Evolutionary conservation across 2,329 filamentous ascomycete genomes (phyloP).

Genomic region (Rachicladosporium sp.): DNA sequence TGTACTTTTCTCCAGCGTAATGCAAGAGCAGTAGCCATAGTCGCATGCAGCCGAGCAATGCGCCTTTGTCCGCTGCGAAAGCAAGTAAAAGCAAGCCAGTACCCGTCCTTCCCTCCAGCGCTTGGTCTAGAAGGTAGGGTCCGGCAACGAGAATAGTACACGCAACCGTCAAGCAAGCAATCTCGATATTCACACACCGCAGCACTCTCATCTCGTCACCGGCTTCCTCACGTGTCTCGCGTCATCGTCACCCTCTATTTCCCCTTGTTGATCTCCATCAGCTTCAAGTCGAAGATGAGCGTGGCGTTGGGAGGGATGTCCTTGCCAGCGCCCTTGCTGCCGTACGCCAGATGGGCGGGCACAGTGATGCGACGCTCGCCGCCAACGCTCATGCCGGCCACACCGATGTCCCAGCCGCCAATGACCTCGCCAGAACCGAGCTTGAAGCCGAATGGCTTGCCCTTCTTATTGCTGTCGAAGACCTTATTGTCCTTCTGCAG

Average conservation of each 20-base stretch:
- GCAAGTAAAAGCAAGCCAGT: no score
- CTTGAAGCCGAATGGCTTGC: constrained; percentile 94
- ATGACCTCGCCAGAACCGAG: constrained; percentile 91
- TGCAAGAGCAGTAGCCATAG: no score
- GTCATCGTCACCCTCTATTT: constrained; percentile 9
- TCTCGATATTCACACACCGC: neutral
- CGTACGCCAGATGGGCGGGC: constrained; percentile 78
- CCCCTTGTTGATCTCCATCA: constrained; percentile 35
- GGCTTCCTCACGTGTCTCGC: neutral
- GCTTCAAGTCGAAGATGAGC: constrained; percentile 68
- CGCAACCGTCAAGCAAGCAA: neutral
- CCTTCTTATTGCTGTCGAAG: constrained; percentile 98
- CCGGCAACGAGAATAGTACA: constrained; percentile 5
- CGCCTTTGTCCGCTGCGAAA: no score
- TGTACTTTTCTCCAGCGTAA: no score
- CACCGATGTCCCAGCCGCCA: constrained; percentile 95
- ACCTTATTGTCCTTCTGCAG: constrained; percentile 77
- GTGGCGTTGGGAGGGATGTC: constrained; percentile 88
- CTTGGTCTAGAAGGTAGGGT: constrained; percentile 23
- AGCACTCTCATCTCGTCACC: neutral
- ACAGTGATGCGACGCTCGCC: constrained; percentile 89
- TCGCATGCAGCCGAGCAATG: no score
- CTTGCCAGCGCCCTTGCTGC: constrained; percentile 59
- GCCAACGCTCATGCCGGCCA: constrained; percentile 83
- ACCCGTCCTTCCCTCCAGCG: constrained; percentile 27